phyloP scores from a whole-genome alignment of 169 alveolate species.

The Plasmodium malariae region DNA sequence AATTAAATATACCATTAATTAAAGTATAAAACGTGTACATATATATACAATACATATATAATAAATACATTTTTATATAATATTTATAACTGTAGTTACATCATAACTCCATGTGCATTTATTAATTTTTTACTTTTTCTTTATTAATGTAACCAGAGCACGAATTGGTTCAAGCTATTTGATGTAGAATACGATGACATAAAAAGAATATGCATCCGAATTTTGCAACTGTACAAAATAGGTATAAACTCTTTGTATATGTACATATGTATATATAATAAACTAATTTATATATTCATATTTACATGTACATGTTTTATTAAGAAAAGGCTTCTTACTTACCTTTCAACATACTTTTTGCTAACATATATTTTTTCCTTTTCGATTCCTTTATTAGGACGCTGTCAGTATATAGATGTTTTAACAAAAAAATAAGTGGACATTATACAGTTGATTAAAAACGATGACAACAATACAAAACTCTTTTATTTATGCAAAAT shows the following conservation, averaged over 20 bases:
- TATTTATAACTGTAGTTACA: neutral
- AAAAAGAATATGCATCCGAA: slow-evolving; percentile 79
- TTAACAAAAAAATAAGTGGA: slow-evolving; percentile 23
- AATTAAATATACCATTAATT: slow-evolving; percentile 80
- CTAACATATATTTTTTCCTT: neutral
- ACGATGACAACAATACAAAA: neutral
- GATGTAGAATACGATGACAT: slow-evolving; percentile 86
- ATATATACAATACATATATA: neutral
- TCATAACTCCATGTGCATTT: neutral
- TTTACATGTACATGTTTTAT: too few species aligned
- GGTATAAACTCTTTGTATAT: too few species aligned
- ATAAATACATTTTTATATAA: slow-evolving; percentile 12
- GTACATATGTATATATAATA: neutral
- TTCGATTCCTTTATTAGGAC: slow-evolving; percentile 26
- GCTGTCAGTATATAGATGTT: slow-evolving; percentile 65
- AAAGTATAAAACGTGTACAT: slow-evolving; percentile 37
- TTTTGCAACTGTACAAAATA: slow-evolving; percentile 80
- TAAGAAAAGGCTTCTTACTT: too few species aligned
- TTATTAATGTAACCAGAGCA: slow-evolving; percentile 20
- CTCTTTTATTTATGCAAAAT: slow-evolving; percentile 1
- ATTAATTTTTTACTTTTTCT: neutral
- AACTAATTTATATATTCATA: neutral
- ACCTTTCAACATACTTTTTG: neutral
- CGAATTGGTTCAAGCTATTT: slow-evolving; percentile 83
- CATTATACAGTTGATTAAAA: neutral